Base-by-base conservation (phyloP, 768 basidiomycete genomes). In the Agaricus blazei region DNA sequence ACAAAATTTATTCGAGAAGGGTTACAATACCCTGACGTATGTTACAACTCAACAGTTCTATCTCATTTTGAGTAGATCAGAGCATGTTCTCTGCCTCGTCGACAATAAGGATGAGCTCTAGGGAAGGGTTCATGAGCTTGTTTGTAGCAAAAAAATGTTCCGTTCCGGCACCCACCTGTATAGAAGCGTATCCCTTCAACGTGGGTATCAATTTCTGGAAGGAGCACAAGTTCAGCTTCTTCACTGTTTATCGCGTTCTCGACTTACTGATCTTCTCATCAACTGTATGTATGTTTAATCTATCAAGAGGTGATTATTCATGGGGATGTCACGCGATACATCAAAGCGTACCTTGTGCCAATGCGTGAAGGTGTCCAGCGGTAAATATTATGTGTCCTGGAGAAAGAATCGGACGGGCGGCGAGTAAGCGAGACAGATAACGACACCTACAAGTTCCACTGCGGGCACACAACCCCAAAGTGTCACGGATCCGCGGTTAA, bases 261-360 rank as follows among this genome's bases (percentile, higher is more conserved):
- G 40, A 57, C 67, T 51, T 23, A 67, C 67, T 65, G 43, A 68
- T 65, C 54, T 65, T 68, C 51, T 68, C 67, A 38, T 68, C 65
- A 4, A 68, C 65, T 7, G 67, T 68, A 36, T 68, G 67, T 28
- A 64, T 64, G 54, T 66, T 67, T 1, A 64, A 38, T 44, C 67
- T 68, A 43, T 28, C n/a, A n/a, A 38, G 1, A 38, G 23, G 12
- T 46, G 11, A 54, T n/a, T 14, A 27, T 44, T 7, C 57, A 15
- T 3, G 42, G 23, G 31, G 4, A 36, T 14, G 38, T 15, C 6
- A 11, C 9, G 15, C 9, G 31, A 14, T 19, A 23, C 3, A 12
- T 23, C 14, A 29, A 24, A 15, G 52, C 58, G 6, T 48, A 68
- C 67, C 62, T 67, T 3, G 65, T 66, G 29, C 66, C 66, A 12